Evolutionary conservation across 106 monocot species (phyloP), one percentile per base, ranked within the genome.

Genomic region (Amphibolis antarctica): DNA sequence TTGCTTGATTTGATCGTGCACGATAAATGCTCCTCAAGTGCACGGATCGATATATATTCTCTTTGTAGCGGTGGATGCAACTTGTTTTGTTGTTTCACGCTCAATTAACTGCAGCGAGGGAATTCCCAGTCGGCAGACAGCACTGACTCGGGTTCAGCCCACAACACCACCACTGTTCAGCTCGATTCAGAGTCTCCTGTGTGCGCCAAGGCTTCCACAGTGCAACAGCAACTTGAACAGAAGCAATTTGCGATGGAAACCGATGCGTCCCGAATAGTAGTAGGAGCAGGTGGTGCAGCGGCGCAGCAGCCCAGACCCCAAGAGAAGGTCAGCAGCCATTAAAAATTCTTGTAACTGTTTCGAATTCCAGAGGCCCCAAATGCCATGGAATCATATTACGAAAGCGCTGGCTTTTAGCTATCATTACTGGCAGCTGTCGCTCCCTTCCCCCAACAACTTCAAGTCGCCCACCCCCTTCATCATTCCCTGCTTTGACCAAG

Each of bases 71-170:
- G 48, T 49, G n/a, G 48, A 2, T 53, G 53, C 18, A 0, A 53
- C 22, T 21, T 19, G 20, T 53, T 20, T 9, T 21, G 6, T 57
- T 25, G 27, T 53, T 53, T 53, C 0, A 21, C 11, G 5, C 22
- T 53, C 11, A n/a, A 19, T 53, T 11, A 53, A 5, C 11, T 24
- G 24, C n/a, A 57, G 57, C 29, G 17, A 26, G 57, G 57, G 57
- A 57, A 57, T 57, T 57, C 57, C 29, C 60, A 61, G 42, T 61
- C 60, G 25, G 55, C 77, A 75, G 82, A 70, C 56, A 88, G 88
- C 73, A 83, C 69, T 72, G 85, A 88, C 62, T 88, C 93, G 53
- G 77, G 83, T 28, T 83, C 88, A 66, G 83, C 75, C 12, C 85
- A 86, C 30, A 74, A 86, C 76, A 79, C 78, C 54, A 77, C 67